phyloP scores from a whole-genome alignment of 148 eudicot genomes.

The Fagopyrum tataricum region DNA sequence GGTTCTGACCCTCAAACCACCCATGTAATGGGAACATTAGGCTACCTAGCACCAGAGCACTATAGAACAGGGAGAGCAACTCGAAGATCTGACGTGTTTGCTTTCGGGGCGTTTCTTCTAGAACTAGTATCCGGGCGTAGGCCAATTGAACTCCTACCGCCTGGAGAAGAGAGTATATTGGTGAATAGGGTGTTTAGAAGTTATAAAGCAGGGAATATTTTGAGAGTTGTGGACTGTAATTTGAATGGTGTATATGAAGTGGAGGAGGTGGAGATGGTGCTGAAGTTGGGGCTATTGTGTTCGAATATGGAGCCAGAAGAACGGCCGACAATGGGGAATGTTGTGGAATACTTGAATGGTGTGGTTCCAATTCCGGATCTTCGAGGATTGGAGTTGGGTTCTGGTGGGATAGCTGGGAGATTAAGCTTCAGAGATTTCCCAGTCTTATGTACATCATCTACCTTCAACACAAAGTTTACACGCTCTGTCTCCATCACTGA shows the following conservation, averaged over 20 bases:
- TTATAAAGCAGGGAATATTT: background rate
- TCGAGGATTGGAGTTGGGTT: background rate
- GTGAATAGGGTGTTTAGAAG: slow-evolving; percentile 8
- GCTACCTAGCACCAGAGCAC: slow-evolving; percentile 16
- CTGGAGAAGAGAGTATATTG: background rate
- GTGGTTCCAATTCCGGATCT: slow-evolving; percentile 13
- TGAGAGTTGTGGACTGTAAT: slow-evolving; percentile 12
- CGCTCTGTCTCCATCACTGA: too few species aligned
- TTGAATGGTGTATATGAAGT: background rate
- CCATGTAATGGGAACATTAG: slow-evolving; percentile 9
- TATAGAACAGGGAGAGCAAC: slow-evolving; percentile 8
- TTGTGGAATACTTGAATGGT: slow-evolving; percentile 25
- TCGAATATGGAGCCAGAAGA: slow-evolving; percentile 17
- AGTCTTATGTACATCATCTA: too few species aligned
- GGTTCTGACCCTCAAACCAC: slow-evolving; percentile 11
- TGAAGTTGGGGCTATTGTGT: slow-evolving; percentile 41
- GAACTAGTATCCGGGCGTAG: slow-evolving; percentile 18
- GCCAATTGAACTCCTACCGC: slow-evolving; percentile 4
- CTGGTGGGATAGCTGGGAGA: background rate
- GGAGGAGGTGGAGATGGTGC: slow-evolving; percentile 17
- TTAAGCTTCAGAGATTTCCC: too few species aligned
- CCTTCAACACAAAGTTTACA: too few species aligned
- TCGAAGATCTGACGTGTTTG: slow-evolving; percentile 10
- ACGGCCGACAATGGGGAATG: slow-evolving; percentile 34
- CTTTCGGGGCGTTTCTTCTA: slow-evolving; percentile 18